These are phyloP conservation scores for Apiospora malaysiana DNA, from an alignment of 2,329 filamentous ascomycete species.

Conservation along the genomic window DNA sequence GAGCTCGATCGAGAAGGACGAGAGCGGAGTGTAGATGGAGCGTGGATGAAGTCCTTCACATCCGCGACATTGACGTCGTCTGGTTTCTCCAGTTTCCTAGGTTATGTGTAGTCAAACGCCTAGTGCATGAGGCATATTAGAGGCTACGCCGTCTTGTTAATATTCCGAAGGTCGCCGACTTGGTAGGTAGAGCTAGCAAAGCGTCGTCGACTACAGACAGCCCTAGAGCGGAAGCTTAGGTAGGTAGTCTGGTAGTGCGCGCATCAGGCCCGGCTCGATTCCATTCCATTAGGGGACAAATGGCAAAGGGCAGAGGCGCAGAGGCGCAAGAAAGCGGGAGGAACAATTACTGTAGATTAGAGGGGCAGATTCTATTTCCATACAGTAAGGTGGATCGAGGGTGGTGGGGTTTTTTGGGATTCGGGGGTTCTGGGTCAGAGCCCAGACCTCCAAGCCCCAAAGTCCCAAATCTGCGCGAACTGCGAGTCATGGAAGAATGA, in stretches of 20 bases:
- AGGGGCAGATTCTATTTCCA: slow-evolving; percentile 8
- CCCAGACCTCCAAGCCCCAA: slow-evolving; percentile 9
- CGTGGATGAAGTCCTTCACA: not conserved
- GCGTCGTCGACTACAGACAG: not conserved
- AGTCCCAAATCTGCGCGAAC: not conserved
- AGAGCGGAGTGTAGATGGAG: not conserved
- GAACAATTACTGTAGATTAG: not conserved
- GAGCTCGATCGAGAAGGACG: not conserved
- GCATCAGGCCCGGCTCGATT: not conserved
- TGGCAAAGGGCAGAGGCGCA: not conserved
- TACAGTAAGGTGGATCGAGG: not conserved
- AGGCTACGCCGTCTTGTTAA: slow-evolving; percentile 1
- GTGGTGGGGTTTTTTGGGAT: not conserved
- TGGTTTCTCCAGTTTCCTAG: not conserved
- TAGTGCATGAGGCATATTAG: slow-evolving; percentile 10
- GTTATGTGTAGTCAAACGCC: slow-evolving; percentile 13
- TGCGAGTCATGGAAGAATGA: not conserved
- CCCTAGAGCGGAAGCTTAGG: not conserved
- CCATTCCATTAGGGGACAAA: not conserved
- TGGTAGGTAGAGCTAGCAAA: not conserved
- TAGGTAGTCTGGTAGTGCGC: not conserved
- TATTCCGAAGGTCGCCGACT: not conserved
- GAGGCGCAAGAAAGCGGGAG: not conserved
- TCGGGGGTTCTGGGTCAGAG: not conserved
- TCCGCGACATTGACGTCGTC: not conserved